Evolutionary conservation across 2,329 filamentous ascomycete genomes (phyloP).

Genomic region (Niveomyces coronatus): DNA sequence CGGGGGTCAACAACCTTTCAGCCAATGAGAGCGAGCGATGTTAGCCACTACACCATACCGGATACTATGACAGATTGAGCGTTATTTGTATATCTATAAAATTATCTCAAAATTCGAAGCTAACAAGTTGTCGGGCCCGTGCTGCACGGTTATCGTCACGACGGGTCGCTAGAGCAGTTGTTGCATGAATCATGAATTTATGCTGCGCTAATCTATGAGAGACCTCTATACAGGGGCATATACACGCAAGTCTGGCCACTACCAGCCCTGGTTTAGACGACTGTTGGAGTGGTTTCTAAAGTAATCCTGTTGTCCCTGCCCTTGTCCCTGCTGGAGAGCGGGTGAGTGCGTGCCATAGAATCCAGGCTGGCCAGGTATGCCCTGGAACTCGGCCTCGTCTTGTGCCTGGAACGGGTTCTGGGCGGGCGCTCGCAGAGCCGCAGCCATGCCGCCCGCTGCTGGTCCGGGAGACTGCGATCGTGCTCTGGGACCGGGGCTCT

Average conservation of each 20-base stretch:
- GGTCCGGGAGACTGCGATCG: conserved; percentile 1
- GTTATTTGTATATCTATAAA: too few relatives aligned
- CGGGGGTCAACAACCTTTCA: not conserved
- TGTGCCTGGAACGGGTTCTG: not conserved
- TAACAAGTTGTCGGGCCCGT: too few relatives aligned
- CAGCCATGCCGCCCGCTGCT: not conserved
- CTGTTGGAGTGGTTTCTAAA: conserved; percentile 33
- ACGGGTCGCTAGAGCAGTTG: not conserved
- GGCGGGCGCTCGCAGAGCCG: not conserved
- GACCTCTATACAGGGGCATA: not conserved
- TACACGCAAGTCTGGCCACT: conserved; percentile 5
- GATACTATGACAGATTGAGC: too few relatives aligned
- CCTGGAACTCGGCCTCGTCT: conserved; percentile 1
- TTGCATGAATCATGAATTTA: not conserved
- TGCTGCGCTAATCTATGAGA: not conserved
- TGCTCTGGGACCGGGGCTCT: conserved; percentile 12
- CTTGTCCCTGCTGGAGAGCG: conserved; percentile 12
- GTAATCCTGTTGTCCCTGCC: conserved; percentile 46
- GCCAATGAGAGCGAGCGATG: conserved; percentile 23
- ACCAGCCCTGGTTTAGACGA: conserved; percentile 29
- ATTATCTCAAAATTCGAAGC: too few relatives aligned
- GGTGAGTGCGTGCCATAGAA: conserved; percentile 2
- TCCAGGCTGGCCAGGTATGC: not conserved
- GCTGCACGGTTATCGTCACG: too few relatives aligned
- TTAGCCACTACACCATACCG: conserved; percentile 27